A percentile compares a stretch with the other conserved stretches of the same genome.
Evolutionary conservation across 768 basidiomycete genomes (phyloP).

Genomic region (Heimioporus sp.): DNA sequence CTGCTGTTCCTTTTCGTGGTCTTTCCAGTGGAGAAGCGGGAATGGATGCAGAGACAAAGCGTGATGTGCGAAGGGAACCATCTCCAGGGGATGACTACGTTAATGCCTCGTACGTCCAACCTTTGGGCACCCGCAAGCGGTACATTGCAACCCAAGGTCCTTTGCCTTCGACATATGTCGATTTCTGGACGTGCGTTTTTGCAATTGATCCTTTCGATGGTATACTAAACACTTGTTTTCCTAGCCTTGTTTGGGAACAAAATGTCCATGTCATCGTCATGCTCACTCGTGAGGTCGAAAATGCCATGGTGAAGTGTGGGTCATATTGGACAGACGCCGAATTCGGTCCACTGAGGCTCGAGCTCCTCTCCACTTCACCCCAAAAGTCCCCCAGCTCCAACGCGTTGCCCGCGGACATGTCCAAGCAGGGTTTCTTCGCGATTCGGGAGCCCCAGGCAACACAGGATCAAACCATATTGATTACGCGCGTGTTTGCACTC

Average conservation of each 20-base stretch:
- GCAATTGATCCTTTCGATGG: background rate
- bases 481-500: constrained; percentile 69
- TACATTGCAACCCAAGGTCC: constrained; percentile 98
- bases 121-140: constrained; percentile 72
- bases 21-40: background rate
- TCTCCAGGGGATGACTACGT: constrained; percentile 82
- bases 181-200: constrained; percentile 90
- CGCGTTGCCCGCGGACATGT: constrained; percentile 34
- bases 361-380: constrained; percentile 47
- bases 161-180: constrained; percentile 79
- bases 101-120: constrained; percentile 92
- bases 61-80: constrained; percentile 12
- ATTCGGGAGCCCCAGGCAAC: constrained; percentile 22
- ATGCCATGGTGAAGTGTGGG: constrained; percentile 86
- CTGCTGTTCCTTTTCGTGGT: background rate
- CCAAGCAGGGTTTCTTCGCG: constrained; percentile 36
- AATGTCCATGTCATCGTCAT: constrained; percentile 94
- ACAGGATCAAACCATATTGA: constrained; percentile 27
- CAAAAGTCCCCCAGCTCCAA: constrained; percentile 14
- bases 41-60: background rate
- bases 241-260: constrained; percentile 89
- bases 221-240: constrained; percentile 6
- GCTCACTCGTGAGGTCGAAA: constrained; percentile 92
- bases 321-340: constrained; percentile 75
- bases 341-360: constrained; percentile 72